Base-by-base conservation (phyloP, 257 asterid genomes). In the Solanum commersonii region DNA sequence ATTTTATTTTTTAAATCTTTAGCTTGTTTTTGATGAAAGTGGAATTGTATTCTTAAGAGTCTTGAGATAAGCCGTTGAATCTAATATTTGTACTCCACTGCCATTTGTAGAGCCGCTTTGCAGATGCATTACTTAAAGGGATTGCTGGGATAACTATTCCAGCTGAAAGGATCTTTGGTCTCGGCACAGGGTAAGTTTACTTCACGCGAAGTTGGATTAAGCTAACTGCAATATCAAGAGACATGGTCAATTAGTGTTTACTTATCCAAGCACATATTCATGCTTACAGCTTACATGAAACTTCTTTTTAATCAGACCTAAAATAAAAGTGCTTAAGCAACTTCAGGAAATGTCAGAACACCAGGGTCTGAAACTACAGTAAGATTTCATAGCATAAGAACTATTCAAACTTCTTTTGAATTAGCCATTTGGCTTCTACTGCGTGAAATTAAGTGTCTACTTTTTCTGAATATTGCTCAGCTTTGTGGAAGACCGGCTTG, bases 401-500 rank as follows among this genome's bases (percentile, higher is more conserved):
- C 68, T 81, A 49, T 12, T 81, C 42, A 16, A 29, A 29, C 29
- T 81, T 81, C 42, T 81, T 20, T 59, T 22, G 68, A 22, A 59
- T 22, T 22, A 59, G 68, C 68, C 13, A 59, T 59, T 20, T 59
- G 25, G 27, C 29, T 81, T 46, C 20, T 81, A 81, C 20, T 2
- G 29, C 1, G 4, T 29, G 44, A 73, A 22, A 60, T 73, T n/a
- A 60, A 77, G 73, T 29, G 84, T 56, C 76, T 70, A 35, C 46
- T 70, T 72, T 18, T 83, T 74, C 38, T 87, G 83, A 83, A 76
- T 72, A 46, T 92, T 83, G 87, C 87, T 70, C 91, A 96, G 99
- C 91, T 97, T 97, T 90, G 99, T 97, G 16, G 99, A 97, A 90
- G 99, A 97, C 83, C 95, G 99, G 34, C 94, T 96, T 33, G 97